Evolutionary conservation across 129 eudicot species (phyloP).

Genomic region (sunflower (Helianthus annuus)): DNA sequence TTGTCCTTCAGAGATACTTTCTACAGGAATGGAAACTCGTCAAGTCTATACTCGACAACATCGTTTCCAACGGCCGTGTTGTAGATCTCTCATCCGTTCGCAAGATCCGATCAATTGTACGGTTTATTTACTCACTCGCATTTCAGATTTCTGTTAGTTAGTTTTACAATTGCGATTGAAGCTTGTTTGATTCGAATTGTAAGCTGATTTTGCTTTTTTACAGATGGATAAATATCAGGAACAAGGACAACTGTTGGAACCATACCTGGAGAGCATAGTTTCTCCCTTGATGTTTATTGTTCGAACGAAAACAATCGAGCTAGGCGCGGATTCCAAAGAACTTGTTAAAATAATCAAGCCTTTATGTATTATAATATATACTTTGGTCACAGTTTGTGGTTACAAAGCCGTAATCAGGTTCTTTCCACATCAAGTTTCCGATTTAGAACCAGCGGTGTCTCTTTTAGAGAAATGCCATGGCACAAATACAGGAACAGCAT

Average conservation of each 20-base stretch:
- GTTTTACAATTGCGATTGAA: neutral
- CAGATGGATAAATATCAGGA: slow-evolving; percentile 98
- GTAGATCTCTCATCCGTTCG: slow-evolving; percentile 70
- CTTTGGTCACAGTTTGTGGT: slow-evolving; percentile 91
- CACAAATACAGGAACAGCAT: slow-evolving; percentile 49
- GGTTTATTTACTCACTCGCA: slow-evolving; percentile 16
- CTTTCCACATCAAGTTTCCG: slow-evolving; percentile 98
- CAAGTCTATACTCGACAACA: slow-evolving; percentile 72
- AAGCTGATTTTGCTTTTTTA: slow-evolving; percentile 14
- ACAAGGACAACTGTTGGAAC: slow-evolving; percentile 91
- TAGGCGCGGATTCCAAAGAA: slow-evolving; percentile 60
- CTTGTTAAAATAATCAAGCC: slow-evolving; percentile 73
- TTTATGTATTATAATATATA: slow-evolving; percentile 67
- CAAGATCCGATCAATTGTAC: slow-evolving; percentile 90
- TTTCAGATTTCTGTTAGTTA: slow-evolving; percentile 13
- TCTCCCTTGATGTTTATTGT: slow-evolving; percentile 82
- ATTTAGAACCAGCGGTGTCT: slow-evolving; percentile 88
- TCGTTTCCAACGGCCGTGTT: slow-evolving; percentile 62
- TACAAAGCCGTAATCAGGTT: slow-evolving; percentile 89
- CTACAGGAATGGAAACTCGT: slow-evolving; percentile 87
- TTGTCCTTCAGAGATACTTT: slow-evolving; percentile 70
- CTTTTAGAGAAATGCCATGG: slow-evolving; percentile 83
- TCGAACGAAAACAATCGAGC: slow-evolving; percentile 67
- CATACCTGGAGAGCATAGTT: slow-evolving; percentile 88
- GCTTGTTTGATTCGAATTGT: slow-evolving; percentile 4